These are phyloP conservation scores for Apiotrichum akiyoshidainum DNA, from an alignment of 1,284 basidiomycete genomes.

Conservation along the genomic window DNA sequence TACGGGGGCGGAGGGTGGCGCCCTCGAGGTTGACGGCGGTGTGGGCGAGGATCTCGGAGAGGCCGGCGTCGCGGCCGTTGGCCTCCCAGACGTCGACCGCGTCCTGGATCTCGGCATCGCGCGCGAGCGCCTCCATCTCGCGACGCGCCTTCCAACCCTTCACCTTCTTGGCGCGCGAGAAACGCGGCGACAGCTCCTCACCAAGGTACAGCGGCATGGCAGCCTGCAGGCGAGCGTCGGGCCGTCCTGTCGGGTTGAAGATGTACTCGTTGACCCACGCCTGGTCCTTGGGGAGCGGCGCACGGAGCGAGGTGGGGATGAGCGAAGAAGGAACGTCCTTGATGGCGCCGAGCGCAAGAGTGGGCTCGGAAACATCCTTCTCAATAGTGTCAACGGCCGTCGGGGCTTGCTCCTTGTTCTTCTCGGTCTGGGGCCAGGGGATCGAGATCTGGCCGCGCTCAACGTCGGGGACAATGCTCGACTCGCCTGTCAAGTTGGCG, in stretches of 20 bases:
- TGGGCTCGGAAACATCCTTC: slow-evolving; percentile 6
- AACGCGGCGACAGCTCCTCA: slow-evolving; percentile 48
- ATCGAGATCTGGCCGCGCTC: slow-evolving; percentile 28
- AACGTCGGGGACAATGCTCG: slow-evolving; percentile 11
- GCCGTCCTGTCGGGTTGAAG: slow-evolving; percentile 14
- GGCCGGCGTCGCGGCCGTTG: slow-evolving; percentile 37
- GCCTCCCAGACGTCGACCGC: slow-evolving; percentile 41
- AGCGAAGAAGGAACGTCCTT: slow-evolving; percentile 7
- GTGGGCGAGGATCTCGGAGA: slow-evolving; percentile 28
- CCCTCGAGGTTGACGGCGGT: slow-evolving; percentile 36
- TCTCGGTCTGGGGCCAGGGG: slow-evolving; percentile 29
- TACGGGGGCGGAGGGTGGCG: slow-evolving; percentile 35
- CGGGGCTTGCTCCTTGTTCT: slow-evolving; percentile 7
- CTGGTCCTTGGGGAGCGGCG: slow-evolving; percentile 25
- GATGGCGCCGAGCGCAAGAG: slow-evolving; percentile 17
- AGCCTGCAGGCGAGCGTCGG: slow-evolving; percentile 28
- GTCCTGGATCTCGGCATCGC: slow-evolving; percentile 16
- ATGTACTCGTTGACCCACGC: slow-evolving; percentile 30
- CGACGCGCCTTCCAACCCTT: slow-evolving; percentile 35
- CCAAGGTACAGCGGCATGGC: slow-evolving; percentile 48
- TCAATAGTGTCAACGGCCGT: slow-evolving; percentile 23
- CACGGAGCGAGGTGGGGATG: slow-evolving; percentile 26
- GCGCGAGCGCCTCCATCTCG: slow-evolving; percentile 27
- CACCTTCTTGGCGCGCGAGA: slow-evolving; percentile 40
- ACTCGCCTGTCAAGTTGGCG: slow-evolving; percentile 25